Evolutionary conservation across 306 rosid species (phyloP).

Genomic region (Adenanthera pavonina): DNA sequence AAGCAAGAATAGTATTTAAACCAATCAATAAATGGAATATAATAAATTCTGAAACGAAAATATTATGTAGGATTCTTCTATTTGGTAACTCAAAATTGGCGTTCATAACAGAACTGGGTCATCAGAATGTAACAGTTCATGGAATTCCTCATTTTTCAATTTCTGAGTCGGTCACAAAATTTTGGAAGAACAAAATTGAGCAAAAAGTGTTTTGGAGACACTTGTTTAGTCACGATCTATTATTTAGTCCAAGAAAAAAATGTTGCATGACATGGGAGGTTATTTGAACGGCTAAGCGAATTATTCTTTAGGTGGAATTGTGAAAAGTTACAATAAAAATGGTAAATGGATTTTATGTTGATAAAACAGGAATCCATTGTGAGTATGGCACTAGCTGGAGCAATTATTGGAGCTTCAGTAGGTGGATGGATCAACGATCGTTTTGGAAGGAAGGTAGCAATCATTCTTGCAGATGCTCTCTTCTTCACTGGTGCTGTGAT

Average conservation of each 20-base stretch:
- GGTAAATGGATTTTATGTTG: neutral
- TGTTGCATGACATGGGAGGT: too few species aligned
- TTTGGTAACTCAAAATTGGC: neutral
- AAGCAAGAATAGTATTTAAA: neutral
- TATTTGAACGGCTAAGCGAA: too few species aligned
- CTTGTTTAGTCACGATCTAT: neutral
- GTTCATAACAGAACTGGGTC: neutral
- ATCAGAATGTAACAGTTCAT: neutral
- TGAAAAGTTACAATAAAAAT: neutral
- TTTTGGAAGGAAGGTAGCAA: conserved; percentile 54
- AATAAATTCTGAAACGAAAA: too few species aligned
- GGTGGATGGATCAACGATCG: conserved; percentile 72
- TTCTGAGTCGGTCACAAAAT: neutral
- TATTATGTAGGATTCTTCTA: neutral
- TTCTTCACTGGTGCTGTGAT: conserved; percentile 58
- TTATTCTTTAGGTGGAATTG: neutral
- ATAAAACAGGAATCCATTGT: conserved; percentile 61
- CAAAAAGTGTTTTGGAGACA: neutral
- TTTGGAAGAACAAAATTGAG: neutral
- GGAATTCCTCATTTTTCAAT: neutral
- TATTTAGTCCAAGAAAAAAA: neutral
- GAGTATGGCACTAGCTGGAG: conserved; percentile 70
- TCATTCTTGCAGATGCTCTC: conserved; percentile 52
- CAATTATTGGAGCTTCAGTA: conserved; percentile 65
- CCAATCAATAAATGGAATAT: neutral